phyloP scores from a whole-genome alignment of 2,329 filamentous ascomycete genomes.

The Alternaria postmessia region DNA sequence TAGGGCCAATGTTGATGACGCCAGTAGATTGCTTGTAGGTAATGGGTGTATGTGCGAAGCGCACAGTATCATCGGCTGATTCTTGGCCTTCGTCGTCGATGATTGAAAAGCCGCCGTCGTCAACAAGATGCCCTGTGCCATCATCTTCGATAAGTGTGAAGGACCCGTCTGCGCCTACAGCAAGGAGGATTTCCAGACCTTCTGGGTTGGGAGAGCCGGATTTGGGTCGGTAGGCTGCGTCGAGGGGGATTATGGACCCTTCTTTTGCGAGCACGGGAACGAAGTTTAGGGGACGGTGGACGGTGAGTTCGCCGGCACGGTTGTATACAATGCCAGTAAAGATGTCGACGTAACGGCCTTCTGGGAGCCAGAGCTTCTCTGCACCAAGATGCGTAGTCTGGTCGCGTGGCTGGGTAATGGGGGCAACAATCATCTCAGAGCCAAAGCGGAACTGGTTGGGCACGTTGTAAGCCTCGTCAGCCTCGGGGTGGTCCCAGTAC shows the following conservation, averaged over 20 bases:
- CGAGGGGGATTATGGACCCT: constrained; percentile 67
- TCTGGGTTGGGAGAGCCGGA: constrained; percentile 61
- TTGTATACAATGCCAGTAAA: constrained; percentile 67
- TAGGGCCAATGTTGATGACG: constrained; percentile 46
- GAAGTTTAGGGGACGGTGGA: constrained; percentile 60
- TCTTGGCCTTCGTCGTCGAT: constrained; percentile 53
- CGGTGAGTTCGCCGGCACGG: constrained; percentile 60
- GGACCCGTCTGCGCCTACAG: constrained; percentile 56
- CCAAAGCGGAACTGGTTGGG: constrained; percentile 69
- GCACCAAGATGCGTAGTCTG: constrained; percentile 56
- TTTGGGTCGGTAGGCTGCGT: constrained; percentile 52
- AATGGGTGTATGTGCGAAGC: constrained; percentile 46
- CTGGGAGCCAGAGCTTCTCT: constrained; percentile 66
- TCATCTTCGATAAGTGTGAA: constrained; percentile 62
- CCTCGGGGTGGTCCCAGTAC: constrained; percentile 67
- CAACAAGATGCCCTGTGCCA: constrained; percentile 44
- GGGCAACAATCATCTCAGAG: constrained; percentile 63
- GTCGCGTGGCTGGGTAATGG: constrained; percentile 63
- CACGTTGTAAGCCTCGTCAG: constrained; percentile 63
- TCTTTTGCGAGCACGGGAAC: constrained; percentile 64
- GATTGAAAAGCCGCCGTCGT: constrained; percentile 48
- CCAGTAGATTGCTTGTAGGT: constrained; percentile 50
- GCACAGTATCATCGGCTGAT: constrained; percentile 34
- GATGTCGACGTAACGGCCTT: constrained; percentile 63
- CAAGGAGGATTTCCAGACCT: constrained; percentile 59